A percentile compares a stretch with the other conserved stretches of the same genome.
These are phyloP conservation scores for Paecilomyces sp. DNA, from an alignment of 2,329 filamentous ascomycete species.

Conservation along the genomic window DNA sequence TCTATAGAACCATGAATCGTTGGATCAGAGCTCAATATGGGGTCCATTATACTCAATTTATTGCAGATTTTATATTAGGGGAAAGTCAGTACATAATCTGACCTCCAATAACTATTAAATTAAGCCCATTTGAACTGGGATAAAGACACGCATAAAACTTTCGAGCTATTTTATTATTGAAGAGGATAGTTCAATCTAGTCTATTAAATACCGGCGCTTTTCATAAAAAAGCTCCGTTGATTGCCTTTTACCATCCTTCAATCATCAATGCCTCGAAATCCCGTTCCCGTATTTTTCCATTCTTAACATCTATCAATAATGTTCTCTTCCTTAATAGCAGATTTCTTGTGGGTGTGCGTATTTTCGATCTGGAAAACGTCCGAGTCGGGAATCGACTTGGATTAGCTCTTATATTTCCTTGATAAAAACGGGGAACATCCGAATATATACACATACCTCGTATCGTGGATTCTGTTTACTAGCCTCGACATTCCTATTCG, in stretches of 20 bases:
- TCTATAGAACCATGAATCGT: too few relatives aligned
- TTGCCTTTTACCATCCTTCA: not conserved
- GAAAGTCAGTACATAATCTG: not conserved
- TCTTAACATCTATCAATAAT: slow-evolving; percentile 12
- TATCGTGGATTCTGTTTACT: slow-evolving; percentile 29
- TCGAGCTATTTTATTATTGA: not conserved
- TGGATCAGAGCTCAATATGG: too few relatives aligned
- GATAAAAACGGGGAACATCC: not conserved
- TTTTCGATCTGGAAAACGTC: slow-evolving; percentile 17
- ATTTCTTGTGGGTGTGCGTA: slow-evolving; percentile 17
- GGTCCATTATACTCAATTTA: too few relatives aligned
- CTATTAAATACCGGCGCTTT: not conserved
- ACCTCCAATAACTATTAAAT: not conserved
- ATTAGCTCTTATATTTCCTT: not conserved
- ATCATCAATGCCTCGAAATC: not conserved
- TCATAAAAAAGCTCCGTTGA: not conserved
- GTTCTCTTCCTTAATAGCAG: slow-evolving; percentile 22
- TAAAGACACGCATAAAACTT: not conserved
- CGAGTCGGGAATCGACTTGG: not conserved
- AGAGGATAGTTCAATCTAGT: not conserved
- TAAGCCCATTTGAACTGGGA: not conserved
- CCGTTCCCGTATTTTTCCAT: not conserved
- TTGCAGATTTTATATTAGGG: too few relatives aligned
- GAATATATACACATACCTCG: slow-evolving; percentile 18
- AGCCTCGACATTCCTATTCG: slow-evolving; percentile 30